phyloP scores from a whole-genome alignment of 1,139 yeast genomes.

The Candida mesenterica region DNA sequence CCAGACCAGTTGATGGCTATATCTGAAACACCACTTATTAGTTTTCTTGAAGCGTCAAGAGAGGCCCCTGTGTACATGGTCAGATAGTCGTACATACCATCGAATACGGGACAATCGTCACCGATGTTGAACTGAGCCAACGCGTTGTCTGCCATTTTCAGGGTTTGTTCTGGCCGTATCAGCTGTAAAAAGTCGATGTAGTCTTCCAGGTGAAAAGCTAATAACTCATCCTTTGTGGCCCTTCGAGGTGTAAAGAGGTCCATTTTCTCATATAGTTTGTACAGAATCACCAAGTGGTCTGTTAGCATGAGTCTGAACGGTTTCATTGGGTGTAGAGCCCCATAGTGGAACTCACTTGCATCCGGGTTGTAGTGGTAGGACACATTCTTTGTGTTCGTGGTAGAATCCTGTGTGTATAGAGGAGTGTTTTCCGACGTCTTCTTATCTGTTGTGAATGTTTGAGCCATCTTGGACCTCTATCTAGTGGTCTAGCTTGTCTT shows the following conservation, averaged over 20 bases:
- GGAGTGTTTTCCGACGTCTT: slow-evolving; percentile 62
- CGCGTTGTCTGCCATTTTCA: slow-evolving; percentile 53
- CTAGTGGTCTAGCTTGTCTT: no score
- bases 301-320: slow-evolving; percentile 95
- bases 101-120: slow-evolving; percentile 97
- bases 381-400: slow-evolving; percentile 50
- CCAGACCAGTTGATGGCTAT: slow-evolving; percentile 98
- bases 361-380: slow-evolving; percentile 88
- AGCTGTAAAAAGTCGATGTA: slow-evolving; percentile 76
- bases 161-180: slow-evolving; percentile 79
- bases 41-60: slow-evolving; percentile 84
- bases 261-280: slow-evolving; percentile 86
- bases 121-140: slow-evolving; percentile 86
- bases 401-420: slow-evolving; percentile 44
- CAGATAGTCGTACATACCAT: slow-evolving; percentile 88
- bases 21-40: slow-evolving; percentile 82
- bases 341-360: slow-evolving; percentile 81
- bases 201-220: slow-evolving; percentile 83
- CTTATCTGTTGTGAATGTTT: slow-evolving; percentile 44
- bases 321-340: slow-evolving; percentile 95
- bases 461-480: slow-evolving; percentile 3
- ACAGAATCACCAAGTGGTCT: slow-evolving; percentile 83
- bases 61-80: slow-evolving; percentile 90
- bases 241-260: slow-evolving; percentile 80
- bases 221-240: slow-evolving; percentile 78